phyloP scores from a whole-genome alignment of 345 rosid species.

The Mercurialis annua region DNA sequence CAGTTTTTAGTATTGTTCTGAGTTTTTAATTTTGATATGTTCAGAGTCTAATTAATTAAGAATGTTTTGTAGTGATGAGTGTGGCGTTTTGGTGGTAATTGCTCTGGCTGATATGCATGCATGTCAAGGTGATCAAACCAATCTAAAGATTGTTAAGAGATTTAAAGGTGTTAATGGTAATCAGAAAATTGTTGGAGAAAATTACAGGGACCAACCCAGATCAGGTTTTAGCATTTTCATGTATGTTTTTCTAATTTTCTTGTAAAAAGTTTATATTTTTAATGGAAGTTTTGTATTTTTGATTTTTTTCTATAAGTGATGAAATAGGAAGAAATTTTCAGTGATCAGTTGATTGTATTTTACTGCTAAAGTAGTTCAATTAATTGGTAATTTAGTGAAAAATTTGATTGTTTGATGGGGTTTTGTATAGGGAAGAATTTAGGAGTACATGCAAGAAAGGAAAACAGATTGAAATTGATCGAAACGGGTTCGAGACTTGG shows the following conservation, averaged over 20 bases:
- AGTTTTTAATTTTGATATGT: background rate
- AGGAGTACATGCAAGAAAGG: slow-evolving; percentile 17
- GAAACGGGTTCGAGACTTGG: slow-evolving; percentile 60
- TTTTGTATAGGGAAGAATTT: slow-evolving; percentile 52
- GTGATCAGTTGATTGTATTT: background rate
- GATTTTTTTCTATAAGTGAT: background rate
- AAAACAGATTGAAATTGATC: slow-evolving; percentile 37
- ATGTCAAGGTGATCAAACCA: slow-evolving; percentile 37
- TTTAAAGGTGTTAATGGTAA: slow-evolving; percentile 49
- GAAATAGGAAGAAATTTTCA: background rate
- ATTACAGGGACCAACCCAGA: slow-evolving; percentile 50
- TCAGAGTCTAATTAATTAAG: too few species aligned
- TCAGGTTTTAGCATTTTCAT: slow-evolving; percentile 68
- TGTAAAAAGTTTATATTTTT: too few species aligned
- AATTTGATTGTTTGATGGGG: background rate
- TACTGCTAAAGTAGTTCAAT: background rate
- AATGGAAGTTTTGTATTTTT: background rate
- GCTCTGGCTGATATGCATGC: slow-evolving; percentile 78
- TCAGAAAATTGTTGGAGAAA: slow-evolving; percentile 22
- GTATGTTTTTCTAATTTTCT: slow-evolving; percentile 32
- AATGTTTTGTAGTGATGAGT: slow-evolving; percentile 38
- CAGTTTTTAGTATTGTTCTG: background rate
- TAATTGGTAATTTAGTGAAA: background rate
- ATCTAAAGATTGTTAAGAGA: slow-evolving; percentile 53
- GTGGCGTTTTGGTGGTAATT: slow-evolving; percentile 57